A percentile compares a stretch with the other conserved stretches of the same genome.
These are phyloP conservation scores for Aspergillus taichungensis DNA, from an alignment of 495 filamentous ascomycete species.

Conservation along the genomic window DNA sequence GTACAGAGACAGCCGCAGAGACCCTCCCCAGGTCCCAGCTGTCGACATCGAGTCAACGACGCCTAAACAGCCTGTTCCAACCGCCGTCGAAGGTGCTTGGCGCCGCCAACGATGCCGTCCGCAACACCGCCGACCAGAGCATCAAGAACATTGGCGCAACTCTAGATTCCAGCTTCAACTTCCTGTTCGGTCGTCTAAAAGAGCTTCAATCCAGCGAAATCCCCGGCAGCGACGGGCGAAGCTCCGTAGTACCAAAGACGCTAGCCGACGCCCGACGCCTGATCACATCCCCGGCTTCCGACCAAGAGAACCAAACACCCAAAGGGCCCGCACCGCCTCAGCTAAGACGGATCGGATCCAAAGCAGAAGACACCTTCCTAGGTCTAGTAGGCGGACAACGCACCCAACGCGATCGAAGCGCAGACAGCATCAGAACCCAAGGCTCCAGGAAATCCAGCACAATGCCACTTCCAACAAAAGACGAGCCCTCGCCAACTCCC, in stretches of 20 bases:
- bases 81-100: constrained; percentile 70
- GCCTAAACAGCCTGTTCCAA: constrained; percentile 76
- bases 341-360: constrained; percentile 24
- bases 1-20: constrained; percentile 26
- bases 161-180: constrained; percentile 85
- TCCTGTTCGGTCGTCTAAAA: constrained; percentile 80
- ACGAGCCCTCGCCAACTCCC: constrained; percentile 12
- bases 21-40: constrained; percentile 35
- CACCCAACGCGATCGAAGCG: constrained; percentile 60
- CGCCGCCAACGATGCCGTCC: constrained; percentile 72
- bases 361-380: constrained; percentile 49
- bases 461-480: constrained; percentile 12
- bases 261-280: constrained; percentile 86
- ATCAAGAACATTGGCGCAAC: constrained; percentile 83
- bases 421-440: constrained; percentile 62
- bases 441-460: constrained; percentile 20
- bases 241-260: constrained; percentile 64
- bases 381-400: constrained; percentile 55
- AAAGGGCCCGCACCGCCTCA: constrained; percentile 30
- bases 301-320: constrained; percentile 36
- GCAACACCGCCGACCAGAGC: constrained; percentile 79
- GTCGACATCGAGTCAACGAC: constrained; percentile 41
- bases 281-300: constrained; percentile 57
- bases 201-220: constrained; percentile 46
- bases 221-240: constrained; percentile 30